phyloP scores from a whole-genome alignment of 257 asterid species.

The Solanum sitiens region DNA sequence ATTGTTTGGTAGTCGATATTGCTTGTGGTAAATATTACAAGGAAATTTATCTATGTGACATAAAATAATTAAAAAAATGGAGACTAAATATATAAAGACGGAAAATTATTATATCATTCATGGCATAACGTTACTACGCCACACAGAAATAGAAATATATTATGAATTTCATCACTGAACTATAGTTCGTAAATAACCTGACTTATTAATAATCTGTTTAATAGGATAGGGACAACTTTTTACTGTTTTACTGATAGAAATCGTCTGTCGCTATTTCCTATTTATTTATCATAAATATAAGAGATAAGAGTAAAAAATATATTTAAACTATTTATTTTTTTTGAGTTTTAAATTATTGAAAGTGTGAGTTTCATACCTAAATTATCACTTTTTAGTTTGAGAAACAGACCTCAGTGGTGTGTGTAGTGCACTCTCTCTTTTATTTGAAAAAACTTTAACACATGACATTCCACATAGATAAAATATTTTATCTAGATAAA shows the following conservation, averaged over 20 bases:
- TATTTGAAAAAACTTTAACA: too few species aligned
- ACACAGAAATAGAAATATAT: background rate
- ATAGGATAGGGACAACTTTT: background rate
- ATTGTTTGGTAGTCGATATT: background rate
- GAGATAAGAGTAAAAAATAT: too few species aligned
- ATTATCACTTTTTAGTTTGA: too few species aligned
- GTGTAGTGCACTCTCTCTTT: too few species aligned
- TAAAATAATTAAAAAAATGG: background rate
- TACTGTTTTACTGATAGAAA: background rate
- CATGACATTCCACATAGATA: too few species aligned
- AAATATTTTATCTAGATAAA: too few species aligned
- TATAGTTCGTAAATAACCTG: background rate
- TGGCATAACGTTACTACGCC: background rate
- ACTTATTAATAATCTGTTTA: background rate
- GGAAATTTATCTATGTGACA: background rate
- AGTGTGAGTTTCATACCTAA: too few species aligned
- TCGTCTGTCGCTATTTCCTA: background rate
- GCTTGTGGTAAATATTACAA: too few species aligned
- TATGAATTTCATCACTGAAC: background rate
- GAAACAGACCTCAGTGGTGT: too few species aligned
- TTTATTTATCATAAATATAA: background rate
- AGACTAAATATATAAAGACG: background rate
- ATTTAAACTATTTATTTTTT: too few species aligned
- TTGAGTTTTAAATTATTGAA: too few species aligned
- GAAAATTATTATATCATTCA: background rate